Percentiles rank a stretch among this genome's conserved stretches.
Evolutionary conservation across 371 early-diverging fungal genomes (phyloP).

Genomic region (Mucor circinelloides): DNA sequence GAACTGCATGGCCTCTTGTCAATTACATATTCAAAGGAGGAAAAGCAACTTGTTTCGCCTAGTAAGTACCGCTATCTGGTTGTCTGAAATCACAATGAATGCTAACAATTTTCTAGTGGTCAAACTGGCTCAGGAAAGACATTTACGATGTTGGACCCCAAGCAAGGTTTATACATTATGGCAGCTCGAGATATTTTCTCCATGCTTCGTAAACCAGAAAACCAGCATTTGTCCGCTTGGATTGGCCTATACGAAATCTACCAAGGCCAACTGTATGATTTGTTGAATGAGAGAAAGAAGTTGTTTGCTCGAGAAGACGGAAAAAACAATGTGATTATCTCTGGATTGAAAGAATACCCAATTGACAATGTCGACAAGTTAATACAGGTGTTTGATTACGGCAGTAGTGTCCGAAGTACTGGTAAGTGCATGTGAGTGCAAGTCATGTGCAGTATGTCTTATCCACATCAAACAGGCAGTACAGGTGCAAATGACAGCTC

Average conservation of each 20-base stretch:
- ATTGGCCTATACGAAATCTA: constrained; percentile 98
- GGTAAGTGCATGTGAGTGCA: constrained; percentile 45
- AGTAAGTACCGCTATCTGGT: constrained; percentile 48
- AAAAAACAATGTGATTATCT: constrained; percentile 90
- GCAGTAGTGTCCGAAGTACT: constrained; percentile 87
- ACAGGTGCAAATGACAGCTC: constrained; percentile 97
- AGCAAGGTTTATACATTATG: constrained; percentile 85
- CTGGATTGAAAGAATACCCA: constrained; percentile 84
- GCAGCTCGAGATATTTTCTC: constrained; percentile 92
- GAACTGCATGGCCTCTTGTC: constrained; percentile 89
- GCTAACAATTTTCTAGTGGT: constrained; percentile 58
- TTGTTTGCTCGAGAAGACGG: constrained; percentile 96
- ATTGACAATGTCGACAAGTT: constrained; percentile 84
- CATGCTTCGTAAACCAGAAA: constrained; percentile 71
- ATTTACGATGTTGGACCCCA: constrained; percentile 95
- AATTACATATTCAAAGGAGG: constrained; percentile 91
- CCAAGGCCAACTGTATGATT: constrained; percentile 93
- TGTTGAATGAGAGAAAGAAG: constrained; percentile 89
- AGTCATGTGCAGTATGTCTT: not conserved
- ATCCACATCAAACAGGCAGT: constrained; percentile 63
- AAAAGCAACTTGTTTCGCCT: constrained; percentile 97
- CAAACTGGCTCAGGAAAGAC: constrained; percentile 98
- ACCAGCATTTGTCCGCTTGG: constrained; percentile 75
- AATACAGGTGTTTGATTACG: constrained; percentile 93
- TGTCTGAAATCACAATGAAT: not conserved